phyloP scores from a whole-genome alignment of 108 stramenopile species.

The Discostella stelligeroides region DNA sequence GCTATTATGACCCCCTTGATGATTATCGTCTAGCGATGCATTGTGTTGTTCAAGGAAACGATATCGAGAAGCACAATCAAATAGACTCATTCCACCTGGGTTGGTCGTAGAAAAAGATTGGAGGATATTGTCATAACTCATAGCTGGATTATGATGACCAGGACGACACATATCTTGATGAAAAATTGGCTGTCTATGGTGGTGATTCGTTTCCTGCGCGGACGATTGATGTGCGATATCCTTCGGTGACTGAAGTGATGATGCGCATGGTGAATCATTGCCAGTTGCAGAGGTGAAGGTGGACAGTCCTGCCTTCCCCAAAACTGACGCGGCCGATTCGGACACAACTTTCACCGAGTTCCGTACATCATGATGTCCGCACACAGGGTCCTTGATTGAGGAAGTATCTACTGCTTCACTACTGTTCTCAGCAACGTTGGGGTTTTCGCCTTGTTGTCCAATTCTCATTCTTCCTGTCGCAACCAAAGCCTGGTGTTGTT shows the following conservation, averaged over 20 bases:
- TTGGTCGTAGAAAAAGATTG: no score
- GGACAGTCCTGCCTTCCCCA: not conserved
- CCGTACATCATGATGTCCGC: no score
- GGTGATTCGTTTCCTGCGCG: no score
- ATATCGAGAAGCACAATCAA: not conserved
- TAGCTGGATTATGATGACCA: no score
- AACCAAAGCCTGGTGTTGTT: not conserved
- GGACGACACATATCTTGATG: no score
- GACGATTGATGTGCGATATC: not conserved
- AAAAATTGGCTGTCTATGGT: no score
- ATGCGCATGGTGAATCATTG: not conserved
- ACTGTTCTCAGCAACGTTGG: no score
- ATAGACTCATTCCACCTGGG: not conserved
- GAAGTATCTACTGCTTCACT: no score
- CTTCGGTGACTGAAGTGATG: not conserved
- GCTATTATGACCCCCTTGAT: not conserved
- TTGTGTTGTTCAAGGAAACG: slow-evolving; percentile 1
- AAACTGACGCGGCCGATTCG: not conserved
- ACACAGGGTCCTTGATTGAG: no score
- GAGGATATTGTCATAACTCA: no score
- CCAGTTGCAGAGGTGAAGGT: not conserved
- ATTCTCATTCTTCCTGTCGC: not conserved
- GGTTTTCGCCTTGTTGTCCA: no score
- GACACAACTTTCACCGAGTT: no score
- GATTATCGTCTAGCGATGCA: not conserved